Conservation (phyloP, 2,329 filamentous ascomycete genomes). For the Ophiocordyceps sinensis region DNA sequence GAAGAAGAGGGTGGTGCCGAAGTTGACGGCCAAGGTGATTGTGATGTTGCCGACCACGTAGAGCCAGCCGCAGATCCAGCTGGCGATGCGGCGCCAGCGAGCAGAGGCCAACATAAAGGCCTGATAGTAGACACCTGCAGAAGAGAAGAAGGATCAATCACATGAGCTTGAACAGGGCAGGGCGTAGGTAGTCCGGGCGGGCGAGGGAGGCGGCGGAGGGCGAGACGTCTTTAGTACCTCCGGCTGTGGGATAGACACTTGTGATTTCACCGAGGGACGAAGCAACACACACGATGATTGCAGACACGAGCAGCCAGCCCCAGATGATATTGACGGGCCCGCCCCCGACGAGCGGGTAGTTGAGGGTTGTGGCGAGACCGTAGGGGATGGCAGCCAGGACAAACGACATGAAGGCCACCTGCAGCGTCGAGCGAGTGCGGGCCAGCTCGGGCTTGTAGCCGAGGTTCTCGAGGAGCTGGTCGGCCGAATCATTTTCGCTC, state of each 20-base stretch:
- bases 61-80: constrained; percentile 62
- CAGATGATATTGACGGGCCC: constrained; percentile 58
- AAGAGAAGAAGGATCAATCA: constrained; percentile 6
- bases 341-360: constrained; percentile 51
- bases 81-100: constrained; percentile 45
- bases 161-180: constrained; percentile 3
- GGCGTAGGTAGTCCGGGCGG: background rate
- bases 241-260: constrained; percentile 61
- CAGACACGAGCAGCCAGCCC: constrained; percentile 56
- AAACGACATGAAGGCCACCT: constrained; percentile 64
- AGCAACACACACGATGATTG: constrained; percentile 58
- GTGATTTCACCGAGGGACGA: constrained; percentile 60
- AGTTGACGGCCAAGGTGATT: constrained; percentile 72
- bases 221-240: constrained; percentile 29
- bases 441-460: constrained; percentile 53
- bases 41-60: constrained; percentile 70
- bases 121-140: constrained; percentile 54
- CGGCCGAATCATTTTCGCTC: constrained; percentile 30
- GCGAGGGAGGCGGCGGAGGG: background rate
- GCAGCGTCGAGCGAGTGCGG: constrained; percentile 50
- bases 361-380: constrained; percentile 55
- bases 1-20: constrained; percentile 56
- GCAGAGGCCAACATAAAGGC: constrained; percentile 57
- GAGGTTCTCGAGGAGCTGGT: constrained; percentile 47
- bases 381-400: constrained; percentile 63